Conservation (phyloP, 2,329 filamentous ascomycete genomes). For the Nannizziopsis barbatae region DNA sequence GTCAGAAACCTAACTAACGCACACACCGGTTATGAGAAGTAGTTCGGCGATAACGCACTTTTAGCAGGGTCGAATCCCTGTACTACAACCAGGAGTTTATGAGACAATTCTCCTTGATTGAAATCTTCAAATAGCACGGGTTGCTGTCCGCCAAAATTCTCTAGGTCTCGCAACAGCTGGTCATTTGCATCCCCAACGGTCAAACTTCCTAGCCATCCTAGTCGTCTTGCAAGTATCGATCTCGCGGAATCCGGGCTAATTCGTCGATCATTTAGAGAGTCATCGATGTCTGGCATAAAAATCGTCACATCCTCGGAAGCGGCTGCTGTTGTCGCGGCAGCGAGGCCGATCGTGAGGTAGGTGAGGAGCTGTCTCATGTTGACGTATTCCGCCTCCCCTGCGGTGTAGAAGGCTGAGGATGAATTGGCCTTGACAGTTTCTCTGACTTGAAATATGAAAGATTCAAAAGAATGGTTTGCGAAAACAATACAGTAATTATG, state of each 20-base stretch:
- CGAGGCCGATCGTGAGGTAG: constrained; percentile 11
- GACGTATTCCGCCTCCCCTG: background rate
- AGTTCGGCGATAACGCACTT: constrained; percentile 31
- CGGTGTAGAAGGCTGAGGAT: too few relatives aligned
- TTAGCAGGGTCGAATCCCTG: constrained; percentile 53
- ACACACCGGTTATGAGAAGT: background rate
- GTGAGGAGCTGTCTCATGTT: constrained; percentile 16
- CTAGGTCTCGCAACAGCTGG: constrained; percentile 46
- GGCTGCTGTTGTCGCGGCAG: constrained; percentile 9
- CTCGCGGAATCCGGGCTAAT: constrained; percentile 23
- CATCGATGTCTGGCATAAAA: constrained; percentile 22
- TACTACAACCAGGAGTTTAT: constrained; percentile 28
- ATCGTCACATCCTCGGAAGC: constrained; percentile 24
- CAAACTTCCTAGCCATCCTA: constrained; percentile 41
- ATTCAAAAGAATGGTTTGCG: background rate
- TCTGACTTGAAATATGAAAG: background rate
- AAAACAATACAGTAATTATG: background rate
- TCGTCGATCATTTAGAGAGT: constrained; percentile 2
- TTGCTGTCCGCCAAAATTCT: constrained; percentile 47
- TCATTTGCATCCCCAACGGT: constrained; percentile 32
- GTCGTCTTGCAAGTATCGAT: constrained; percentile 37
- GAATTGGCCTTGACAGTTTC: too few relatives aligned
- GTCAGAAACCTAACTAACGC: background rate
- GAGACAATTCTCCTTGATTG: constrained; percentile 13
- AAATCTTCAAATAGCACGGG: constrained; percentile 41